phyloP scores from a whole-genome alignment of 495 filamentous ascomycete genomes.

The Paragyromitra xinjiangensis region DNA sequence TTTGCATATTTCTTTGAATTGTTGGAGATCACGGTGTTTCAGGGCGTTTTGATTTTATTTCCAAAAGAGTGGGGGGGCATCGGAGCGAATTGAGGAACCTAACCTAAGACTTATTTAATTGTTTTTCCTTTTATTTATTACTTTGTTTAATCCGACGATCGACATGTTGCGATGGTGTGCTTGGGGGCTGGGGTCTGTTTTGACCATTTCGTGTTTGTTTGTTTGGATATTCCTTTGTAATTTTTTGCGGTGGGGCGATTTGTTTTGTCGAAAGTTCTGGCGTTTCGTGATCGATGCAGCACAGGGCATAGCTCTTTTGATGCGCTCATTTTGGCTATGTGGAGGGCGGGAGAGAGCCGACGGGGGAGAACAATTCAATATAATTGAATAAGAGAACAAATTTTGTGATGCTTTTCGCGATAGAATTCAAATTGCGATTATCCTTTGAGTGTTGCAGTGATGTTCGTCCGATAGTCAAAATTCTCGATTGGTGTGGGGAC shows the following conservation, averaged over 20 bases:
- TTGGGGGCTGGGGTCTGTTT: slow-evolving; percentile 11
- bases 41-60: slow-evolving; percentile 45
- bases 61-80: slow-evolving; percentile 43
- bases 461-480: slow-evolving; percentile 1
- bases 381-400: slow-evolving; percentile 24
- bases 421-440: not conserved
- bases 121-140: slow-evolving; percentile 22
- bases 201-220: slow-evolving; percentile 26
- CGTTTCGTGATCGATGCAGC: slow-evolving; percentile 28
- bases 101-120: slow-evolving; percentile 39
- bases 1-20: slow-evolving; percentile 42
- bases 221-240: slow-evolving; percentile 36
- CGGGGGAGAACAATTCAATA: slow-evolving; percentile 9
- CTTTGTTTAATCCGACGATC: slow-evolving; percentile 26
- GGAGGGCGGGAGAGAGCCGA: not conserved
- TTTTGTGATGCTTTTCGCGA: slow-evolving; percentile 11
- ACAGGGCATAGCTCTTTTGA: slow-evolving; percentile 1
- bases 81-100: slow-evolving; percentile 29
- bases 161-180: slow-evolving; percentile 19
- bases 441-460: slow-evolving; percentile 6
- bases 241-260: slow-evolving; percentile 21
- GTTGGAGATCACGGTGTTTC: slow-evolving; percentile 41
- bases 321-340: slow-evolving; percentile 21
- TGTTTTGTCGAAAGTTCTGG: slow-evolving; percentile 25
- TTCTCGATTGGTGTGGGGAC: not conserved